phyloP scores from a whole-genome alignment of 73 alveolate genomes.

The Paraurostyla sp. region DNA sequence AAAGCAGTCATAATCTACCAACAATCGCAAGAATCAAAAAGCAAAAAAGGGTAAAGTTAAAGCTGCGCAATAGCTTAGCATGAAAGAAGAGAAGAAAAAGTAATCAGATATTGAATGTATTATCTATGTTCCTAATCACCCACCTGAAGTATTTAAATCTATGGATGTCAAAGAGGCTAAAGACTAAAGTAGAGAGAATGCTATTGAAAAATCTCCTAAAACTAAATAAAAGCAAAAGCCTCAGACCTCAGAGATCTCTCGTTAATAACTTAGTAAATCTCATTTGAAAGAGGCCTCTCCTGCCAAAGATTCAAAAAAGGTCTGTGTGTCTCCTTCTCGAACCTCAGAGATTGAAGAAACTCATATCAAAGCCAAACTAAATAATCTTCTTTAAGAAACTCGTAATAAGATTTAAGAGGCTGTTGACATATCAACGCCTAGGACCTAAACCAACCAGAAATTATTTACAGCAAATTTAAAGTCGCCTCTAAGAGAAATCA shows the following conservation, averaged over 20 bases:
- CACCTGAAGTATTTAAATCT: background rate
- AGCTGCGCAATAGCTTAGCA: too few relatives aligned
- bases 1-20: background rate
- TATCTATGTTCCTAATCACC: constrained; percentile 18
- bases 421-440: too few relatives aligned
- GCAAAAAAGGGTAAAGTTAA: too few relatives aligned
- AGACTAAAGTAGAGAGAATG: too few relatives aligned
- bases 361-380: background rate
- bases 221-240: background rate
- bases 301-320: background rate
- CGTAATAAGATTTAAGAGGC: background rate
- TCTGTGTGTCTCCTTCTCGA: background rate
- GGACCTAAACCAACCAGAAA: too few relatives aligned
- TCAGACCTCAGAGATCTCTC: too few relatives aligned
- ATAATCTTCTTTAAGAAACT: constrained; percentile 17
- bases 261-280: too few relatives aligned
- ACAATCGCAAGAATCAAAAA: background rate
- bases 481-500: too few relatives aligned
- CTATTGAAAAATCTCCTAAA: background rate
- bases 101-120: constrained; percentile 19
- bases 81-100: background rate
- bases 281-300: background rate
- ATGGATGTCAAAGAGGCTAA: background rate
- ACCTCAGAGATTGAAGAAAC: background rate
- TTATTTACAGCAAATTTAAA: background rate